Evolutionary conservation across 306 rosid genomes (phyloP).

Genomic region (Sphenostylis stenocarpa): DNA sequence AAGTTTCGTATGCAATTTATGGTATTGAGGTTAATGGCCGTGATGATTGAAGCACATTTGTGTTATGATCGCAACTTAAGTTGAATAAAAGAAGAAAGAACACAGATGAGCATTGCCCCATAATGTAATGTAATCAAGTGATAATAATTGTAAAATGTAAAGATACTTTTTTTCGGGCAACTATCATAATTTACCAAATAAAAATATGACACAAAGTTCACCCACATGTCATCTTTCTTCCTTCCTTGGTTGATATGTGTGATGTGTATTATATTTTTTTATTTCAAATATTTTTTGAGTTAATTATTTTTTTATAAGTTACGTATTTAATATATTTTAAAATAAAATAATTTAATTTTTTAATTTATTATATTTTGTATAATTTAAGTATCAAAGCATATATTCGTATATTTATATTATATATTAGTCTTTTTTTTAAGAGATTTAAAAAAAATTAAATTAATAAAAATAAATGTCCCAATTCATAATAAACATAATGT

Average conservation of each 20-base stretch:
- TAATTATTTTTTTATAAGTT: too few relatives aligned
- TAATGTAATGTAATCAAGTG: background rate
- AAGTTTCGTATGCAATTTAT: background rate
- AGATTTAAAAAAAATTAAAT: too few relatives aligned
- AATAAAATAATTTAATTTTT: too few relatives aligned
- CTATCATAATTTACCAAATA: background rate
- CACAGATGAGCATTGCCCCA: background rate
- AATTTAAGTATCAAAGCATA: too few relatives aligned
- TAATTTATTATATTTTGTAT: too few relatives aligned
- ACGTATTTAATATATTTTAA: too few relatives aligned
- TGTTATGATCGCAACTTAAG: background rate
- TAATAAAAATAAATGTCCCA: too few relatives aligned
- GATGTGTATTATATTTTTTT: too few relatives aligned
- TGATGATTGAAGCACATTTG: background rate
- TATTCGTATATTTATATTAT: too few relatives aligned
- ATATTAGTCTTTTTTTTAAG: too few relatives aligned
- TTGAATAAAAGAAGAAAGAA: background rate
- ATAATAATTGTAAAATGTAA: background rate
- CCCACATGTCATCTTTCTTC: background rate
- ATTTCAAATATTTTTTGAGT: too few relatives aligned
- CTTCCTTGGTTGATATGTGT: background rate
- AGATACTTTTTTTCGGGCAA: background rate
- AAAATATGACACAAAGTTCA: slow-evolving; percentile 2
- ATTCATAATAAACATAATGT: too few relatives aligned
- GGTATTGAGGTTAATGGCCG: background rate